Percentiles rank a stretch among this genome's conserved stretches.
Conservation (phyloP, 495 filamentous ascomycete species). For the Lasiosphaeris hirsuta region DNA sequence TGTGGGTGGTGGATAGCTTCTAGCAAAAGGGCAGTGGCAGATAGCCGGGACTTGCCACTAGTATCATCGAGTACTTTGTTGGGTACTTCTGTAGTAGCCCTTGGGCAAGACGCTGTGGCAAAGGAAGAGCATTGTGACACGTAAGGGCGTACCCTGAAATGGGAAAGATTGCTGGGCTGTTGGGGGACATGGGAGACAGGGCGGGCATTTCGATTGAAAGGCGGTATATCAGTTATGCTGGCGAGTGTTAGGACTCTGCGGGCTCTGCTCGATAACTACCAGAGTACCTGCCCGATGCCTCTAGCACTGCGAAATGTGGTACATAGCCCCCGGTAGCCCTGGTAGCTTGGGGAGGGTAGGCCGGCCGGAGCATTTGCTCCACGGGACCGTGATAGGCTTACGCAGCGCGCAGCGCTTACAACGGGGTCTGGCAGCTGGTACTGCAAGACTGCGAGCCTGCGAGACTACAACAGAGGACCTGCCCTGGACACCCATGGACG, state of each 20-base stretch:
- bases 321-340: conserved; percentile 8
- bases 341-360: conserved; percentile 11
- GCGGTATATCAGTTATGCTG: conserved; percentile 21
- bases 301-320: conserved; percentile 27
- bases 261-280: conserved; percentile 23
- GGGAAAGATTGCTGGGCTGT: conserved; percentile 18
- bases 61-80: background rate
- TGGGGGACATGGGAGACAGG: conserved; percentile 12
- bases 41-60: conserved; percentile 6
- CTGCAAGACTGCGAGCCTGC: background rate
- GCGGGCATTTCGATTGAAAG: conserved; percentile 25
- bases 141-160: conserved; percentile 19
- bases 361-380: conserved; percentile 39
- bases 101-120: conserved; percentile 24
- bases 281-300: conserved; percentile 21
- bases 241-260: conserved; percentile 20
- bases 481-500: too few relatives aligned
- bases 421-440: background rate
- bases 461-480: too few relatives aligned
- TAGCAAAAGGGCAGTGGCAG: conserved; percentile 1
- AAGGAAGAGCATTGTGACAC: conserved; percentile 33
- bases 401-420: conserved; percentile 35
- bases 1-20: background rate
- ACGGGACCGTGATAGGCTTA: conserved; percentile 29
- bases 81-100: background rate